Percentiles rank a stretch among this genome's conserved stretches.
These are phyloP conservation scores for Aureobasidium melanogenum DNA, from an alignment of 2,329 filamentous ascomycete species.

Conservation along the genomic window DNA sequence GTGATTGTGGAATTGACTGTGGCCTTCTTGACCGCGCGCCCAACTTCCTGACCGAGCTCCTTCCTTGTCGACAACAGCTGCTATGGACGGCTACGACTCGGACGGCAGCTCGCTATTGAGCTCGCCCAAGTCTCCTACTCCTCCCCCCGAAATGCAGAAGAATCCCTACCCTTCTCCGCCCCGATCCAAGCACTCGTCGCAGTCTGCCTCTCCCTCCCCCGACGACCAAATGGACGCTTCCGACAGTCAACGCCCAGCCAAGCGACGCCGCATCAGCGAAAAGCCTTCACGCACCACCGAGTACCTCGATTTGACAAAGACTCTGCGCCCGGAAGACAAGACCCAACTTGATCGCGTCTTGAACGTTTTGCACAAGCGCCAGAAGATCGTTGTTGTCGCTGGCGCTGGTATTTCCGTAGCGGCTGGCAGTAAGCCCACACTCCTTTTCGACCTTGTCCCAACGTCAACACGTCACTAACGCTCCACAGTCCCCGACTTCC, in stretches of 20 bases:
- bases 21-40: constrained; percentile 7
- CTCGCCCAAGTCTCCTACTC: constrained; percentile 30
- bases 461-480: constrained; percentile 17
- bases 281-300: constrained; percentile 68
- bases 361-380: constrained; percentile 71
- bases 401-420: constrained; percentile 96
- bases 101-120: constrained; percentile 31
- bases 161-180: constrained; percentile 22
- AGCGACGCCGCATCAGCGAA: constrained; percentile 61
- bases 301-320: constrained; percentile 61
- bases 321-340: constrained; percentile 48
- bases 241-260: constrained; percentile 61
- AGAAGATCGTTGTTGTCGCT: constrained; percentile 94
- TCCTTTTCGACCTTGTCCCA: constrained; percentile 14
- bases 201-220: constrained; percentile 37
- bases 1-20: neutral
- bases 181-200: constrained; percentile 37
- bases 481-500: constrained; percentile 76
- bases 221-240: constrained; percentile 34
- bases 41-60: neutral
- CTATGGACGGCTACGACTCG: constrained; percentile 24
- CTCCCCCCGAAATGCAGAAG: constrained; percentile 21
- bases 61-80: constrained; percentile 15
- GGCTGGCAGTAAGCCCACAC: constrained; percentile 63
- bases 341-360: constrained; percentile 61